Conservation (phyloP, 345 rosid genomes). For the Eutrema heterophyllum region DNA sequence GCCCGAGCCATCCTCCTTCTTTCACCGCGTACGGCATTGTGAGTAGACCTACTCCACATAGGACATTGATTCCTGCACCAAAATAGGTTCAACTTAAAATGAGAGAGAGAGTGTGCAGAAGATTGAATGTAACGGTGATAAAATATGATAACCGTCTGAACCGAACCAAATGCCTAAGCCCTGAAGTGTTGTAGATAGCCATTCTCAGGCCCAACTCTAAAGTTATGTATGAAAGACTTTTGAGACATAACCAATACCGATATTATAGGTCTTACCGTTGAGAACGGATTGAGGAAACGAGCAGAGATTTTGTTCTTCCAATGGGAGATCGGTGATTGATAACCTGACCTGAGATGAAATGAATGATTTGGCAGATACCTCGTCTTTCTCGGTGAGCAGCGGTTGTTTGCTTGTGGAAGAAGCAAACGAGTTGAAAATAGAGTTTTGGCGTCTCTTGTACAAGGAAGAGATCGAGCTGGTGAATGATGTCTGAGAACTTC, state of each 20-base stretch:
- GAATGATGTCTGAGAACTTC: conserved; percentile 19
- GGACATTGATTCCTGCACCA: conserved; percentile 56
- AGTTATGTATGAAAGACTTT: background rate
- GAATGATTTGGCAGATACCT: conserved; percentile 12
- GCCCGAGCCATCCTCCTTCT: conserved; percentile 82
- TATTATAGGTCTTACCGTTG: conserved; percentile 43
- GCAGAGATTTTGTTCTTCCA: conserved; percentile 17
- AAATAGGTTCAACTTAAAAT: background rate
- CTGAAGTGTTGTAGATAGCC: background rate
- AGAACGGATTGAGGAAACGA: conserved; percentile 56
- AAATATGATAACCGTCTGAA: background rate
- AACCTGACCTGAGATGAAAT: conserved; percentile 17
- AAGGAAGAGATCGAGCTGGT: conserved; percentile 36
- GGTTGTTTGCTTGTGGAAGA: conserved; percentile 37
- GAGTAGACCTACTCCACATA: conserved; percentile 68
- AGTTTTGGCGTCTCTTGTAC: conserved; percentile 31
- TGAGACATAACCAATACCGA: background rate
- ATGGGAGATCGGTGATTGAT: conserved; percentile 32
- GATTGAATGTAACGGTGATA: background rate
- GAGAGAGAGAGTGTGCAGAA: background rate
- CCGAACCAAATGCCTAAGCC: background rate
- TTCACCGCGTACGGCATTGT: conserved; percentile 66
- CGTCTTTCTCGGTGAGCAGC: conserved; percentile 32
- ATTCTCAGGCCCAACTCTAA: background rate
- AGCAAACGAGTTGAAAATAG: conserved; percentile 24